Conservation (phyloP, 257 asterid genomes). For the Avicennia marina region DNA sequence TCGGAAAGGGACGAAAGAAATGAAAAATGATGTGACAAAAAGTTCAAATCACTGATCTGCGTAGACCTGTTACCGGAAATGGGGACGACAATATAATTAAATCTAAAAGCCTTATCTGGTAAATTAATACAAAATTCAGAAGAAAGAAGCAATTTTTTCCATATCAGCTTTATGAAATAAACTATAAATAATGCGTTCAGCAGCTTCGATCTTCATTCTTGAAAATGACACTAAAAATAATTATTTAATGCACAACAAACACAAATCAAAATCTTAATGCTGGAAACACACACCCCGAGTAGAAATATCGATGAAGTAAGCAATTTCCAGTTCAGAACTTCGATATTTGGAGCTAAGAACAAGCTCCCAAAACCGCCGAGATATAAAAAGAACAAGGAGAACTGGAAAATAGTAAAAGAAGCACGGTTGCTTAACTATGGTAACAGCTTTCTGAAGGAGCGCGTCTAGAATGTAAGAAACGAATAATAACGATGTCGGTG, state of each 20-base stretch:
- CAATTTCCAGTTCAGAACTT: constrained; percentile 8
- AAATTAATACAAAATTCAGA: no score
- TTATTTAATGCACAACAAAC: background rate
- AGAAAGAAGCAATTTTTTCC: no score
- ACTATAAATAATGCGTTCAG: background rate
- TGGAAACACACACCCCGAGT: constrained; percentile 2
- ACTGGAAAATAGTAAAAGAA: background rate
- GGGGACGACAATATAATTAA: no score
- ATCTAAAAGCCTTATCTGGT: no score
- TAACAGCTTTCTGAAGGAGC: constrained; percentile 11
- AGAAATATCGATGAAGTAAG: background rate
- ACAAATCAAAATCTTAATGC: background rate
- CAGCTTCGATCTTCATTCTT: background rate
- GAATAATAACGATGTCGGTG: no score
- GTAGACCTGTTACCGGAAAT: no score
- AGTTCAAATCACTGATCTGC: no score
- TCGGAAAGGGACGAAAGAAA: no score
- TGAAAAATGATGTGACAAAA: no score
- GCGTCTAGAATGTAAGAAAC: no score
- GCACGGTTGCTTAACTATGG: constrained; percentile 6
- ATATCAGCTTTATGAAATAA: no score
- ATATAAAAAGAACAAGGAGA: background rate
- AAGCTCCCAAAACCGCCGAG: background rate
- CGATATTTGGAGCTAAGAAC: background rate
- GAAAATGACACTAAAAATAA: background rate